These are phyloP conservation scores for Dysphania ambrosioides DNA, from an alignment of 148 eudicot genomes.

Conservation along the genomic window DNA sequence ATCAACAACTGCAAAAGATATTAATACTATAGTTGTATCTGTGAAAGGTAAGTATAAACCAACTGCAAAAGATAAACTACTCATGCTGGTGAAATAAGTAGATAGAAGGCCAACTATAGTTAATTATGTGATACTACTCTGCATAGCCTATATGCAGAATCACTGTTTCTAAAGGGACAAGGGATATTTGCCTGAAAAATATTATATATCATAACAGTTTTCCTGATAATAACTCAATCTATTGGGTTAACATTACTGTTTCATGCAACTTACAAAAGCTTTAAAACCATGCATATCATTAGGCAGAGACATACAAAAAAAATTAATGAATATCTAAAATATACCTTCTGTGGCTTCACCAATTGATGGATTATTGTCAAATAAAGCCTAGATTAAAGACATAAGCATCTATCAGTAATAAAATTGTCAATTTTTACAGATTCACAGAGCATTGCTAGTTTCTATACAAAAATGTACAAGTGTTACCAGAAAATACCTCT, in stretches of 20 bases:
- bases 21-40: too few relatives aligned
- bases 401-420: neutral
- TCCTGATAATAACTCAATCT: neutral
- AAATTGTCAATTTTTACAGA: neutral
- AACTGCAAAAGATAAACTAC: neutral
- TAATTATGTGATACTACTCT: neutral
- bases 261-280: neutral
- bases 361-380: slow-evolving; percentile 77
- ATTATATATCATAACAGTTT: neutral
- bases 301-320: neutral
- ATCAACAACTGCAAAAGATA: too few relatives aligned
- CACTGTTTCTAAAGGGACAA: neutral
- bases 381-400: slow-evolving; percentile 48
- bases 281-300: neutral
- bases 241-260: neutral
- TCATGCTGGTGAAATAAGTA: neutral
- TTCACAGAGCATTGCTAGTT: neutral
- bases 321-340: neutral
- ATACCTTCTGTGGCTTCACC: slow-evolving; percentile 60
- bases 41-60: neutral
- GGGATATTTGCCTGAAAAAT: neutral
- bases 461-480: slow-evolving; percentile 6
- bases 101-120: neutral
- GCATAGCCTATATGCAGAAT: neutral
- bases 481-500: slow-evolving; percentile 43